A percentile compares a stretch with the other conserved stretches of the same genome.
Conservation (phyloP, 2,329 filamentous ascomycete genomes). For the Aspergillus fructus region DNA sequence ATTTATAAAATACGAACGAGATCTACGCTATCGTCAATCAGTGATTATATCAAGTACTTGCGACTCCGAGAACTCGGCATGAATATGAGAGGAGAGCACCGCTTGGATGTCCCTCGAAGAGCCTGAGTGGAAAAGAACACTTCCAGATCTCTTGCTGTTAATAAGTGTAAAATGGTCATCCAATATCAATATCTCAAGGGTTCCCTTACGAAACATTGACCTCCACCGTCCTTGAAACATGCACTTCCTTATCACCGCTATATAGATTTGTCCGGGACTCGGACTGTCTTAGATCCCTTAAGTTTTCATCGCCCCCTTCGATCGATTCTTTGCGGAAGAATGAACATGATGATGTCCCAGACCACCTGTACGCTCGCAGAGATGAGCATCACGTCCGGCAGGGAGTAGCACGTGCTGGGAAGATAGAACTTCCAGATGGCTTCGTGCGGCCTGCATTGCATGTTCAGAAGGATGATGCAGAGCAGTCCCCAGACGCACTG, state of each 20-base stretch:
- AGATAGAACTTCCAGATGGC: constrained; percentile 37
- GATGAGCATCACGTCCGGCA: constrained; percentile 27
- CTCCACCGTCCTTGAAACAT: background rate
- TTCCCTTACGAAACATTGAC: background rate
- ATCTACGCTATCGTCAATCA: too few relatives aligned
- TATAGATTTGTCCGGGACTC: background rate
- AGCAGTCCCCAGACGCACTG: constrained; percentile 32
- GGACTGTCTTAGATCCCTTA: background rate
- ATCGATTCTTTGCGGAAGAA: constrained; percentile 34
- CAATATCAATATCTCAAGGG: too few relatives aligned
- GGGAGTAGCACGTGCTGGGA: constrained; percentile 32
- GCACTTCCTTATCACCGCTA: background rate
- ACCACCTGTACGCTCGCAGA: constrained; percentile 34
- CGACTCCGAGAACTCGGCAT: too few relatives aligned
- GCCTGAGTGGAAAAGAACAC: too few relatives aligned
- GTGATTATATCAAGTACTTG: too few relatives aligned
- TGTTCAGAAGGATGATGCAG: constrained; percentile 34
- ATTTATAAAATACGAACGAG: too few relatives aligned
- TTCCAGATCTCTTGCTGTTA: too few relatives aligned
- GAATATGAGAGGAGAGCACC: too few relatives aligned
- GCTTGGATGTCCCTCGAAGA: too few relatives aligned
- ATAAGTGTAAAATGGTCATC: too few relatives aligned
- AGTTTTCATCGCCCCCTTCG: background rate
- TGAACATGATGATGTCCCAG: constrained; percentile 33
- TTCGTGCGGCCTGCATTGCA: constrained; percentile 34